phyloP scores from a whole-genome alignment of 169 alveolate genomes.

The Miamiensis avidus region DNA sequence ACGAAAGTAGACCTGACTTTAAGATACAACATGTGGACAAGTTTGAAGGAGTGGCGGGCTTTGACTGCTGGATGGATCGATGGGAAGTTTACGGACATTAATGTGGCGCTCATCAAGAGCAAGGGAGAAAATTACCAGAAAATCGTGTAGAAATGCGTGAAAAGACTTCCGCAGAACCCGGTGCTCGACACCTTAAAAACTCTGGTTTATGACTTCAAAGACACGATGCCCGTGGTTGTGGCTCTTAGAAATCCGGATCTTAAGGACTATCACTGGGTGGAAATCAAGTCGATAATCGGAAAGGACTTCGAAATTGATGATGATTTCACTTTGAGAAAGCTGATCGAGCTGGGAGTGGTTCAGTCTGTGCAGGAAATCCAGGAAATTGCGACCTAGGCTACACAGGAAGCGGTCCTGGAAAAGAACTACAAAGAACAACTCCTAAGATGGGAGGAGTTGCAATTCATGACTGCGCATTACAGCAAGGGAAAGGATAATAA shows the following conservation, averaged over 20 bases:
- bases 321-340: constrained; percentile 66
- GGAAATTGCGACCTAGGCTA: constrained; percentile 77
- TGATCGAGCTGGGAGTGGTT: constrained; percentile 70
- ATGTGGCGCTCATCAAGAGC: constrained; percentile 69
- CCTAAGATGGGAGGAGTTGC: constrained; percentile 78
- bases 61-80: constrained; percentile 67
- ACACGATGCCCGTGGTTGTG: constrained; percentile 80
- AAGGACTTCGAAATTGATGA: constrained; percentile 71
- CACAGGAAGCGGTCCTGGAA: constrained; percentile 81
- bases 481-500: constrained; percentile 43
- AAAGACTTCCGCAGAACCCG: constrained; percentile 54
- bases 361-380: constrained; percentile 69
- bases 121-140: constrained; percentile 73
- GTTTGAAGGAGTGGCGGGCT: constrained; percentile 75
- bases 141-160: constrained; percentile 50
- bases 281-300: constrained; percentile 67
- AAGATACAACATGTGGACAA: constrained; percentile 76
- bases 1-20: constrained; percentile 47
- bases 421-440: constrained; percentile 65
- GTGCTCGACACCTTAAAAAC: constrained; percentile 58
- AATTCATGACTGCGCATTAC: constrained; percentile 71
- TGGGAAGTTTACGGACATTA: constrained; percentile 61
- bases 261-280: constrained; percentile 74
- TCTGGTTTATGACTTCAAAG: constrained; percentile 65
- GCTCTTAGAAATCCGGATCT: constrained; percentile 78